Percentiles rank a stretch among this genome's conserved stretches.
Evolutionary conservation across 306 rosid species (phyloP).

Genomic region (Elaeagnus macrophylla): DNA sequence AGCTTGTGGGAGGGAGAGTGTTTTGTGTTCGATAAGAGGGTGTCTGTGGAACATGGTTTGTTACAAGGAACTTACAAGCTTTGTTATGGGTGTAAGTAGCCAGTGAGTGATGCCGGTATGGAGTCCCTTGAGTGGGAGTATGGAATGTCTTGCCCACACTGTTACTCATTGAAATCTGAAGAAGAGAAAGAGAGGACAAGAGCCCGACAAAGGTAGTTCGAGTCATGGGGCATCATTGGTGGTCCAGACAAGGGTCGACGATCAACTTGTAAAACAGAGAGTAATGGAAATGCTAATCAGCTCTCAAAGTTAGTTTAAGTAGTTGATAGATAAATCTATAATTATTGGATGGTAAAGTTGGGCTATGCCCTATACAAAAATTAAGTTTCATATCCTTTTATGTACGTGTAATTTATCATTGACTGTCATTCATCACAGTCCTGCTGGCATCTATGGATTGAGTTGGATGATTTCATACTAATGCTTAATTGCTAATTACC

Average conservation of each 20-base stretch:
- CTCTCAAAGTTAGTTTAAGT: conserved; percentile 44
- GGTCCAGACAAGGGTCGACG: conserved; percentile 82
- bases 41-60: conserved; percentile 81
- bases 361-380: too few relatives aligned
- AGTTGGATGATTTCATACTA: too few relatives aligned
- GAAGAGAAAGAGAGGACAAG: conserved; percentile 92
- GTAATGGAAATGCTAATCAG: conserved; percentile 21
- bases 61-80: conserved; percentile 80
- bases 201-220: conserved; percentile 79
- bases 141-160: conserved; percentile 77
- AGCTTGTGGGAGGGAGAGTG: conserved; percentile 98
- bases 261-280: conserved; percentile 16
- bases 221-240: conserved; percentile 87
- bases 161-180: conserved; percentile 59
- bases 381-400: too few relatives aligned
- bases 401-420: too few relatives aligned
- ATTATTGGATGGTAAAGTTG: too few relatives aligned
- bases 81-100: conserved; percentile 95
- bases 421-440: too few relatives aligned
- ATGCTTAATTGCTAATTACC: too few relatives aligned
- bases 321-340: not conserved
- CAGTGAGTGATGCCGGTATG: conserved; percentile 82
- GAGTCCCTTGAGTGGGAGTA: conserved; percentile 68
- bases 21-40: conserved; percentile 91
- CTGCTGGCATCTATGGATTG: too few relatives aligned